phyloP scores from a whole-genome alignment of 192 early-diverging fungal genomes.

The Phlyctochytrium arcticum region DNA sequence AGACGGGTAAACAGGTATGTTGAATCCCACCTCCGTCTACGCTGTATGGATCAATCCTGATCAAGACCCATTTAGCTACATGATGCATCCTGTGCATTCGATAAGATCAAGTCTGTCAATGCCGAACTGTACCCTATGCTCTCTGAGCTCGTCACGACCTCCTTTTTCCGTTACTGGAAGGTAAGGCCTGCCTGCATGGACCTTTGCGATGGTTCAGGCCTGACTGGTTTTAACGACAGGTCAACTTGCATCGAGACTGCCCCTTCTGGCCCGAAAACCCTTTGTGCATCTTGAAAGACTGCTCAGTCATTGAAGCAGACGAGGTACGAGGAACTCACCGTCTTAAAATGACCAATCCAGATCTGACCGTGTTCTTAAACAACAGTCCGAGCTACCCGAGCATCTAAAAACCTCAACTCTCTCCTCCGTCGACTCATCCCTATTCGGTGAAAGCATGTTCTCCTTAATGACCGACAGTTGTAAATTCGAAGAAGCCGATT shows the following conservation, averaged over 20 bases:
- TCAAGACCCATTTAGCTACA: too few relatives aligned
- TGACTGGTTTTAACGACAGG: too few relatives aligned
- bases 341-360: too few relatives aligned
- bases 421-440: conserved; percentile 63
- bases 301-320: conserved; percentile 77
- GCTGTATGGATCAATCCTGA: too few relatives aligned
- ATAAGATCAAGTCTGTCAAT: conserved; percentile 57
- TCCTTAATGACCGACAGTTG: conserved; percentile 36
- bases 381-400: conserved; percentile 43
- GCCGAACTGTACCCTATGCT: conserved; percentile 63
- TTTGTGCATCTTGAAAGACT: conserved; percentile 78
- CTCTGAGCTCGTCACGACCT: conserved; percentile 71
- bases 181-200: too few relatives aligned
- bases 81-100: conserved; percentile 36
- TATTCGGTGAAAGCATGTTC: conserved; percentile 42
- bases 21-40: too few relatives aligned
- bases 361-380: too few relatives aligned
- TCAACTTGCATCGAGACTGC: conserved; percentile 84
- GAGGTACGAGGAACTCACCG: conserved; percentile 55
- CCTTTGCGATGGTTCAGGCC: too few relatives aligned
- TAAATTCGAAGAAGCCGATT: conserved; percentile 60
- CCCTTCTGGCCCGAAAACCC: conserved; percentile 85
- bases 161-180: conserved; percentile 90
- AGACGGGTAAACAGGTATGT: too few relatives aligned
- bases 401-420: conserved; percentile 54